Base-by-base conservation (phyloP, 805 yeast genomes). In the Yamadazyma olivae region DNA sequence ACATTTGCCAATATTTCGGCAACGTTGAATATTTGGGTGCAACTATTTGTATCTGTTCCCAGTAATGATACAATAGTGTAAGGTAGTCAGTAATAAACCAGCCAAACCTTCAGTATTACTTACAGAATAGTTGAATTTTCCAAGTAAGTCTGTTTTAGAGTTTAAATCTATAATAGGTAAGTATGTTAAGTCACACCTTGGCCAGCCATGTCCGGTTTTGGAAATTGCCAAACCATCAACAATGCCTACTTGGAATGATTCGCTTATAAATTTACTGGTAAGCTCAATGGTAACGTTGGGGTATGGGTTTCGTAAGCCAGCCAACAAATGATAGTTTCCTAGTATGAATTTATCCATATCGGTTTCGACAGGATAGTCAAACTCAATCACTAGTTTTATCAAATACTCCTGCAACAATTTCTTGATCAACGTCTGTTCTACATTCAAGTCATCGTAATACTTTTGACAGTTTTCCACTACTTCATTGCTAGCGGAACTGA, bases 131-230 rank as follows among this genome's bases (percentile, higher is more conserved):
- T 59, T 56, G 39, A 53, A 63, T 9, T 38, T 40, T 10, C 45
- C 46, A 16, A 60, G 43, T 41, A 64, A 70, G 39, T 67, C 71
- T 13, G 53, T 48, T 14, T 56, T 49, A 23, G 61, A 59, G 16
- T 49, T 49, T 34, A 62, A 39, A 20, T 59, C 64, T 23, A 67
- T 38, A 15, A 67, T 41, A 2, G 74, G 74, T 6, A 67, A 38
- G 12, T 51, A 42, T 0, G 71, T 64, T 36, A 65, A 44, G 22
- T 53, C 51, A 39, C 74, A 67, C 27, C 57, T 49, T 1, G 59
- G 45, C 72, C 72, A 67, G 18, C 44, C 45, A 35, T 67, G 74
- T 9, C 53, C 47, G 1, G 64, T 46, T 5, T 51, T 48, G 2
- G 71, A 65, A n/a, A 41, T 33, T 5, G 45, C 42, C 10, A 43